These are phyloP conservation scores for Bertia moriformis DNA, from an alignment of 2,329 filamentous ascomycete species.

Conservation along the genomic window DNA sequence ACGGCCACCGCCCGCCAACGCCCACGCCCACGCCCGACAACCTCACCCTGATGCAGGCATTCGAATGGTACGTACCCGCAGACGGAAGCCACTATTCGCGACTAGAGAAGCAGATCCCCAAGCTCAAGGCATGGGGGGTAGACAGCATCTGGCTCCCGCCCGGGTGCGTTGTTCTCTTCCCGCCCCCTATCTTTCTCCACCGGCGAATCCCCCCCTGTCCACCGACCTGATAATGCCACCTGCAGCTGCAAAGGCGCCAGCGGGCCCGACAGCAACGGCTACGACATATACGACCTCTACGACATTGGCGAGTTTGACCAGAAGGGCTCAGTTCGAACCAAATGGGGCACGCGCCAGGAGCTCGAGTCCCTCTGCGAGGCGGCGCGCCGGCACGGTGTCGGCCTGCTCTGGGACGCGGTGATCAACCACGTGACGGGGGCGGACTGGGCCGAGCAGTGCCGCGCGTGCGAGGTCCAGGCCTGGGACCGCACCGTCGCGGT, in stretches of 20 bases:
- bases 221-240: background rate
- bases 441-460: slow-evolving; percentile 43
- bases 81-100: slow-evolving; percentile 47
- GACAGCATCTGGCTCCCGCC: slow-evolving; percentile 56
- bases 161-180: too few relatives aligned
- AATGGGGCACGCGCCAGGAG: slow-evolving; percentile 55
- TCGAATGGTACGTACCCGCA: slow-evolving; percentile 58
- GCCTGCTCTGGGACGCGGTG: slow-evolving; percentile 55
- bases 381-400: slow-evolving; percentile 36
- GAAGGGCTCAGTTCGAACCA: slow-evolving; percentile 46
- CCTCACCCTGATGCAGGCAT: slow-evolving; percentile 47
- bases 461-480: slow-evolving; percentile 44
- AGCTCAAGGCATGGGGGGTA: slow-evolving; percentile 43
- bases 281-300: slow-evolving; percentile 57
- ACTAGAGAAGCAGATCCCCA: slow-evolving; percentile 32
- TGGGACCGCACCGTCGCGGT: slow-evolving; percentile 39
- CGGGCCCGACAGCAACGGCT: slow-evolving; percentile 48
- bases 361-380: slow-evolving; percentile 32
- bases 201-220: background rate
- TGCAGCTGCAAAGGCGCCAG: slow-evolving; percentile 51
- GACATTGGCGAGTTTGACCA: slow-evolving; percentile 62
- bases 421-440: slow-evolving; percentile 60
- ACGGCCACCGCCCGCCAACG: too few relatives aligned
- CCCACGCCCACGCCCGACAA: slow-evolving; percentile 19
- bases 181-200: background rate